Evolutionary conservation across 495 filamentous ascomycete genomes (phyloP).

Genomic region (Parathielavia hyrcaniae): DNA sequence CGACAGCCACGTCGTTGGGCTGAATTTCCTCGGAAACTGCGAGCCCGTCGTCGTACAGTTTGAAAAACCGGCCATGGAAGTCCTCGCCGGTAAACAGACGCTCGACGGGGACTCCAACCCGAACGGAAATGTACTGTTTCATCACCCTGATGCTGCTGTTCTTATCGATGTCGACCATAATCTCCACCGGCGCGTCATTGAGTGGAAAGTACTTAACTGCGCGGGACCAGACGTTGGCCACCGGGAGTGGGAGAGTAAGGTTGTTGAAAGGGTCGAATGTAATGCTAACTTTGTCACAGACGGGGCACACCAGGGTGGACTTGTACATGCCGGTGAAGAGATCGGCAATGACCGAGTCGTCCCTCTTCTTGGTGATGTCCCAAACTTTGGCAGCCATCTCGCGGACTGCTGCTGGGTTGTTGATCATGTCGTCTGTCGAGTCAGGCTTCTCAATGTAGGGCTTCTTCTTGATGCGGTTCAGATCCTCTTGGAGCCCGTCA

Average conservation of each 20-base stretch:
- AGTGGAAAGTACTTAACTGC: conserved; percentile 69
- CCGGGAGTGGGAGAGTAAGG: conserved; percentile 80
- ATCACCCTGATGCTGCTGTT: conserved; percentile 63
- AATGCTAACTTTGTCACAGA: conserved; percentile 90
- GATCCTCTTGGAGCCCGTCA: conserved; percentile 88
- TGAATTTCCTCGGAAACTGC: conserved; percentile 65
- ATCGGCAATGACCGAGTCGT: conserved; percentile 91
- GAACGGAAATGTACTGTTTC: conserved; percentile 68
- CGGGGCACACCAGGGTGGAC: conserved; percentile 87
- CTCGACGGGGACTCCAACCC: conserved; percentile 53
- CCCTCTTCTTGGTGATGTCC: conserved; percentile 85
- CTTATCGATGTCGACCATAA: conserved; percentile 84
- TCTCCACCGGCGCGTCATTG: conserved; percentile 54
- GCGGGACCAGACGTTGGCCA: conserved; percentile 69
- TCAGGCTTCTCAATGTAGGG: conserved; percentile 97
- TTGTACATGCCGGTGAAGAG: conserved; percentile 97
- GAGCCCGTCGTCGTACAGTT: conserved; percentile 61
- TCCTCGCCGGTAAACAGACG: conserved; percentile 70
- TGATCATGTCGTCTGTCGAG: conserved; percentile 93
- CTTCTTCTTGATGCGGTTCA: conserved; percentile 90
- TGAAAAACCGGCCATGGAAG: conserved; percentile 75
- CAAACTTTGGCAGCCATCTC: conserved; percentile 82
- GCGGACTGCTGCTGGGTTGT: conserved; percentile 65
- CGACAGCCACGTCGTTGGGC: conserved; percentile 55
- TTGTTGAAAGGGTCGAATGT: conserved; percentile 98